Evolutionary conservation across 352 stramenopile genomes (phyloP), one percentile per base, ranked within the genome.

Genomic region (Phytophthora pisi): DNA sequence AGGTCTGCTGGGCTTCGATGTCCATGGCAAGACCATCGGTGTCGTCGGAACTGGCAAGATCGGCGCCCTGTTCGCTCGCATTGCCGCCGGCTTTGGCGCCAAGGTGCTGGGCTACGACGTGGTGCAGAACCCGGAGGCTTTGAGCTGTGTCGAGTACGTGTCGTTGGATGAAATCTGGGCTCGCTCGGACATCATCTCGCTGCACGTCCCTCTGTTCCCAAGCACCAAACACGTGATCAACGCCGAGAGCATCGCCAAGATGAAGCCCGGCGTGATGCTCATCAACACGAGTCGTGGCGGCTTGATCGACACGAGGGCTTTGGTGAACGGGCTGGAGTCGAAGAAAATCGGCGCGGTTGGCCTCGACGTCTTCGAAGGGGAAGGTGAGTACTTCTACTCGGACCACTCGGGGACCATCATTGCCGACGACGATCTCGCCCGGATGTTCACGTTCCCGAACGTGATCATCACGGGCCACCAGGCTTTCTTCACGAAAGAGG

Each of bases 231-330:
- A 98, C 74, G 86, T 86, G 26, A 88, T 98, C 65, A 93, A 96
- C 61, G 71, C 77, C 7, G 71, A 88, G 28, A 87, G 83, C 43
- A 83, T 98, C 26, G 65, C 74, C 23, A 84, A 92, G 74, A 93
- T 98, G 73, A 97, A 97, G 77, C 53, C 90, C 26, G 77, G 83
- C 26, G 87, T 97, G 1, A 79, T 92, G 61, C 75, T 98, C 42
- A 96, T 98, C 76, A 98, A 97, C 74, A 96, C 89, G 7, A 90
- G 82, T 18, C 89, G 91, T 52, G 91, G 92, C 46, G 89, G 84
- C 24, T 63, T 97, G 18, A 85, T 97, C 42, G 85, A 97, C 72
- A 97, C 86, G 23, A 77, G 77, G 5, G 85, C 88, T 2, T 68
- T 98, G 4, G 79, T 97, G 20, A 64, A 87, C 24, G 89, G 84